Conservation (phyloP, 2,329 filamentous ascomycete species). For the Pyrenophora teres region DNA sequence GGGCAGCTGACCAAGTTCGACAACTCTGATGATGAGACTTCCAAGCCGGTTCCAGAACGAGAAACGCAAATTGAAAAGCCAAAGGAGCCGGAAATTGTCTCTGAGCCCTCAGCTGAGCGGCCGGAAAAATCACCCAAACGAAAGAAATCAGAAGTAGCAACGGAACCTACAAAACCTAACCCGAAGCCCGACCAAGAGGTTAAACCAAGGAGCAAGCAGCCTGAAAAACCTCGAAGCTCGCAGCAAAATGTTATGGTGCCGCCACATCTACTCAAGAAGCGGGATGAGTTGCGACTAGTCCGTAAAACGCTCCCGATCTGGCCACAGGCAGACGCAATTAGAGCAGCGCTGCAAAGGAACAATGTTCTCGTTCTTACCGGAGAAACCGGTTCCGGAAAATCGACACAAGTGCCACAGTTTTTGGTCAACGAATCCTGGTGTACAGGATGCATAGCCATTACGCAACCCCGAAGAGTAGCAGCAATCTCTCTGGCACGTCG, state of each 20-base stretch:
- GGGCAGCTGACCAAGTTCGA: conserved; percentile 25
- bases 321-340: conserved; percentile 72
- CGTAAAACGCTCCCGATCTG: conserved; percentile 81
- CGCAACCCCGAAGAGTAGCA: conserved; percentile 90
- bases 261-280: conserved; percentile 48
- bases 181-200: conserved; percentile 5
- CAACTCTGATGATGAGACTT: conserved; percentile 11
- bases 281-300: conserved; percentile 53
- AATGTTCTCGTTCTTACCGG: conserved; percentile 85
- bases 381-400: conserved; percentile 96
- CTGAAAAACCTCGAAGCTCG: not conserved
- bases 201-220: conserved; percentile 4
- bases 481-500: conserved; percentile 88
- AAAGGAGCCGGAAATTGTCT: not conserved
- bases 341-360: conserved; percentile 62
- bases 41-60: not conserved
- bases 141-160: conserved; percentile 2
- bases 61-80: not conserved
- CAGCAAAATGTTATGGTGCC: conserved; percentile 20
- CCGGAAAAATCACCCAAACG: conserved; percentile 1
- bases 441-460: conserved; percentile 79
- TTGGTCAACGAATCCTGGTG: conserved; percentile 82
- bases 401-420: conserved; percentile 94
- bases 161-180: not conserved
- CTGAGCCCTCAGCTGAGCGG: not conserved